Percentiles rank a stretch among this genome's conserved stretches.
Evolutionary conservation across 2,329 filamentous ascomycete species (phyloP).

Genomic region (Tolypocladium guangdongense): DNA sequence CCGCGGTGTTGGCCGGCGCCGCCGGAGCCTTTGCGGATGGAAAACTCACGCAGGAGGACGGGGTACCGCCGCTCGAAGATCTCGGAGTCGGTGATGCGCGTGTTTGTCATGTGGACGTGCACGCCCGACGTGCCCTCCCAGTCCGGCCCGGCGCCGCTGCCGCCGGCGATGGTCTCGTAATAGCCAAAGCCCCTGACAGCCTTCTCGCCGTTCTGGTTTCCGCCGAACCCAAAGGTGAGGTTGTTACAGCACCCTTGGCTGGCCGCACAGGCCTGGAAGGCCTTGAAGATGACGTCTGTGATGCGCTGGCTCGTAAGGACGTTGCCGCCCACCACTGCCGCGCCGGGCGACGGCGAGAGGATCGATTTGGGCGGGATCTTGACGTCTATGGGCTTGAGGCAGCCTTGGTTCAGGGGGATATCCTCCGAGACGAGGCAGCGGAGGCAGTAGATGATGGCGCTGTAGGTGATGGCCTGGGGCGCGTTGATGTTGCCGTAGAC

Average conservation of each 20-base stretch:
- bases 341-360: conserved; percentile 63
- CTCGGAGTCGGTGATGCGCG: conserved; percentile 73
- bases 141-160: conserved; percentile 58
- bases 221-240: conserved; percentile 73
- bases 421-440: conserved; percentile 71
- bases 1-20: conserved; percentile 53
- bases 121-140: conserved; percentile 69
- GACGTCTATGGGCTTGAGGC: conserved; percentile 65
- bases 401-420: conserved; percentile 81
- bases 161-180: conserved; percentile 77
- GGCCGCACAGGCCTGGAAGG: conserved; percentile 70
- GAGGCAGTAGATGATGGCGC: conserved; percentile 75
- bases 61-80: conserved; percentile 70
- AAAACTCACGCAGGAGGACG: conserved; percentile 54
- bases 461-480: conserved; percentile 21
- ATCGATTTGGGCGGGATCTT: conserved; percentile 62
- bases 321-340: conserved; percentile 75
- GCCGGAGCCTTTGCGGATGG: conserved; percentile 45
- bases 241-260: conserved; percentile 77
- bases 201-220: conserved; percentile 41
- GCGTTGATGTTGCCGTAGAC: conserved; percentile 22
- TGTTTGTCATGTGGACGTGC: conserved; percentile 84
- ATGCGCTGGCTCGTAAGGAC: conserved; percentile 72
- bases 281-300: conserved; percentile 73
- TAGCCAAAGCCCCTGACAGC: conserved; percentile 61